A percentile compares a stretch with the other conserved stretches of the same genome.
phyloP scores from a whole-genome alignment of 352 stramenopile genomes.

The Pythium phragmiticola region DNA sequence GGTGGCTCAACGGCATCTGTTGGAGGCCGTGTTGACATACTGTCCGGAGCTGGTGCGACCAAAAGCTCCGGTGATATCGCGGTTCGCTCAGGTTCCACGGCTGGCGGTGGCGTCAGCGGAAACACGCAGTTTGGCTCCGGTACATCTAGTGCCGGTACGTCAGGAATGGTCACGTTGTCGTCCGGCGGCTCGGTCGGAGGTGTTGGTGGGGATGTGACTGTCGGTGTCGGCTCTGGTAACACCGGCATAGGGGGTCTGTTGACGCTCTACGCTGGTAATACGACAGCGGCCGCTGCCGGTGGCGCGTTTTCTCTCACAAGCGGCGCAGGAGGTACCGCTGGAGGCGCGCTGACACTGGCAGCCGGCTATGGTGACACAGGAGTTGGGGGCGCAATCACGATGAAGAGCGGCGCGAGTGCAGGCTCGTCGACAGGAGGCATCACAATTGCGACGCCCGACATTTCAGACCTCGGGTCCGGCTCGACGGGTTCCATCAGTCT shows the following conservation, averaged over 20 bases:
- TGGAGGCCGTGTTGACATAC: slow-evolving; percentile 37
- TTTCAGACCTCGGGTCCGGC: slow-evolving; percentile 13
- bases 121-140: slow-evolving; percentile 42
- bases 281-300: slow-evolving; percentile 19
- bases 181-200: slow-evolving; percentile 45
- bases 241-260: slow-evolving; percentile 29
- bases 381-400: slow-evolving; percentile 16
- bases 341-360: slow-evolving; percentile 9
- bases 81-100: slow-evolving; percentile 34
- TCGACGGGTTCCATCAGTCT: slow-evolving; percentile 23
- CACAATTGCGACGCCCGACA: slow-evolving; percentile 26
- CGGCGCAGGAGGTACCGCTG: slow-evolving; percentile 15
- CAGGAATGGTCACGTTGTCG: slow-evolving; percentile 43
- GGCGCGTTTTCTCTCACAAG: slow-evolving; percentile 18
- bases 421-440: slow-evolving; percentile 31
- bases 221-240: slow-evolving; percentile 44
- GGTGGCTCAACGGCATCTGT: slow-evolving; percentile 36
- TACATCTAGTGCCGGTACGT: slow-evolving; percentile 42
- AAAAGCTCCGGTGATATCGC: slow-evolving; percentile 50
- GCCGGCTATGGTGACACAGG: slow-evolving; percentile 5
- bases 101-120: slow-evolving; percentile 46
- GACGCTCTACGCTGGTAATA: slow-evolving; percentile 18
- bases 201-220: slow-evolving; percentile 42
- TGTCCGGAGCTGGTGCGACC: slow-evolving; percentile 33
- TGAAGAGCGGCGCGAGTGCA: slow-evolving; percentile 23